phyloP scores from a whole-genome alignment of 169 alveolate species.

The Cryptosporidium bovis region DNA sequence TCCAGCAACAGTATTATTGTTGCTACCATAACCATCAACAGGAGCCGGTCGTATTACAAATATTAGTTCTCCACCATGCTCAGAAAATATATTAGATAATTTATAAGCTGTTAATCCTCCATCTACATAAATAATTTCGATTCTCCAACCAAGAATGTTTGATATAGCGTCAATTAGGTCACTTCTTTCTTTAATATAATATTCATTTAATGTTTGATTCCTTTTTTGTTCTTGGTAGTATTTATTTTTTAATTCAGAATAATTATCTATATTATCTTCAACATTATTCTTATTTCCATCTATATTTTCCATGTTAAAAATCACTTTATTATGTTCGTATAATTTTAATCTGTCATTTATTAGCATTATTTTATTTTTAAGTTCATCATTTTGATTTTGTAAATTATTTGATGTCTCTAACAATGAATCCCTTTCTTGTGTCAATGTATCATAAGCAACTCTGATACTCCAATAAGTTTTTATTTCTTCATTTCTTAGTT shows the following conservation, averaged over 20 bases:
- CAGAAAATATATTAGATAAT: slow-evolving; percentile 55
- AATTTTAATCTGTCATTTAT: slow-evolving; percentile 36
- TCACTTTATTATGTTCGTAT: neutral
- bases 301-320: neutral
- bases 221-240: slow-evolving; percentile 47
- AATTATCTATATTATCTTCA: neutral
- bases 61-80: slow-evolving; percentile 57
- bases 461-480: slow-evolving; percentile 72
- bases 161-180: slow-evolving; percentile 59
- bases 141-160: slow-evolving; percentile 73
- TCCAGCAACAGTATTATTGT: neutral
- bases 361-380: slow-evolving; percentile 6
- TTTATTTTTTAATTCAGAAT: slow-evolving; percentile 9
- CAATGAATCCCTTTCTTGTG: slow-evolving; percentile 71
- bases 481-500: slow-evolving; percentile 59
- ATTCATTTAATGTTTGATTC: slow-evolving; percentile 39
- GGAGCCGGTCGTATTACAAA: slow-evolving; percentile 74
- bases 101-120: slow-evolving; percentile 69
- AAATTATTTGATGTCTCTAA: slow-evolving; percentile 33
- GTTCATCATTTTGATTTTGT: slow-evolving; percentile 22
- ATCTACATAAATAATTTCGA: slow-evolving; percentile 58
- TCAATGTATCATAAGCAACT: slow-evolving; percentile 65
- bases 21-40: neutral
- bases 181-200: slow-evolving; percentile 55
- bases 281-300: neutral